These are phyloP conservation scores for Biscogniauxia marginata DNA, from an alignment of 2,329 filamentous ascomycete genomes.

Conservation along the genomic window DNA sequence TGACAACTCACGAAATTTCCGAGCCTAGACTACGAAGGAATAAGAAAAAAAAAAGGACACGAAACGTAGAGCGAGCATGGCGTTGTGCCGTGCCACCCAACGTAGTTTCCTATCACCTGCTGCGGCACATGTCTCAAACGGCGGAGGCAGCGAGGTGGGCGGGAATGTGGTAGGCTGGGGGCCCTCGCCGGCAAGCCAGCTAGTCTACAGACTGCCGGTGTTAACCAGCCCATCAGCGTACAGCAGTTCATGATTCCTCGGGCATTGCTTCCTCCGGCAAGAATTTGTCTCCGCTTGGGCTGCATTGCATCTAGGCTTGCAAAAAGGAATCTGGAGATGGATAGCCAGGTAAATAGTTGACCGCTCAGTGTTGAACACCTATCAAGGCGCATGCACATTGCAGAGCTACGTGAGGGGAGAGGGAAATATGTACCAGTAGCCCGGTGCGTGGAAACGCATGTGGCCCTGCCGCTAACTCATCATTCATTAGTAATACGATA, in stretches of 20 bases:
- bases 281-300: background rate
- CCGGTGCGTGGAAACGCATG: slow-evolving; percentile 9
- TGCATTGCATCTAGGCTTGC: background rate
- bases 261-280: background rate
- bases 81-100: background rate
- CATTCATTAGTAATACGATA: background rate
- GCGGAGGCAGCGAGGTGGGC: background rate
- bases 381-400: slow-evolving; percentile 6
- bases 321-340: background rate
- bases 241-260: background rate
- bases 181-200: background rate
- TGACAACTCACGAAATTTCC: background rate
- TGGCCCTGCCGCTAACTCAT: background rate
- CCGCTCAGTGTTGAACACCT: slow-evolving; percentile 10
- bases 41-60: background rate
- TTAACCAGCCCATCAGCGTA: background rate
- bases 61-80: background rate
- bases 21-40: background rate
- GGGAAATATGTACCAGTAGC: slow-evolving; percentile 11
- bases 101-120: background rate
- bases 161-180: background rate
- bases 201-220: background rate
- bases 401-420: background rate
- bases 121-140: background rate
- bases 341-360: background rate